Conservation (phyloP, 139 green algal genomes). For the Chlorella vulgaris region DNA sequence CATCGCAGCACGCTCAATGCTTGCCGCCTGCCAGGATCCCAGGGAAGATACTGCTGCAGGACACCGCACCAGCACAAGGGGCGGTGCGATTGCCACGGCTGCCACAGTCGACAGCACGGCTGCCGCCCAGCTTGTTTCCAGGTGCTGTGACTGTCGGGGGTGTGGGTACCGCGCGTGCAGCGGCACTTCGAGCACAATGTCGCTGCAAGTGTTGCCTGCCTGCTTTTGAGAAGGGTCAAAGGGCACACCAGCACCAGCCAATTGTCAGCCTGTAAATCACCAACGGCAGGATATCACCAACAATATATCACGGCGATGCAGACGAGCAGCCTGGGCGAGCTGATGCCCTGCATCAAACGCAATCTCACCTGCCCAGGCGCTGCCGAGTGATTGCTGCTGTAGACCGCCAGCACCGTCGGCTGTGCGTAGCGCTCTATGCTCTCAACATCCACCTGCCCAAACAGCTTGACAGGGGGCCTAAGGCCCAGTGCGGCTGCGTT, state of each 20-base stretch:
- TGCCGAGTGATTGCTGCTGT: neutral
- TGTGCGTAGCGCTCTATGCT: conserved; percentile 37
- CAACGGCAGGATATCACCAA: no score
- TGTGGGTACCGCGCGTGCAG: conserved; percentile 34
- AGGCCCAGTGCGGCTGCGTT: neutral
- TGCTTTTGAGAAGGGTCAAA: neutral
- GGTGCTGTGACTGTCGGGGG: neutral
- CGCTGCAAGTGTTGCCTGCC: neutral
- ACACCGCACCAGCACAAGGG: conserved; percentile 21
- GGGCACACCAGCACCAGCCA: no score
- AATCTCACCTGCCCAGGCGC: no score
- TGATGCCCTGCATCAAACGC: no score
- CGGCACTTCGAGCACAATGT: neutral
- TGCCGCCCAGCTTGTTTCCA: neutral
- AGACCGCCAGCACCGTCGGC: conserved; percentile 17
- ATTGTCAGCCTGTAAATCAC: no score
- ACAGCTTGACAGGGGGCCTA: conserved; percentile 7
- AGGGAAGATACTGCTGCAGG: neutral
- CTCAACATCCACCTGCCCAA: conserved; percentile 44
- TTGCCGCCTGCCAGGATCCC: neutral
- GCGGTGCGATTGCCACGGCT: neutral
- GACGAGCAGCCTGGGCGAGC: no score
- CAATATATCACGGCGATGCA: no score
- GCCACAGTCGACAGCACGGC: neutral
- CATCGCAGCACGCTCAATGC: neutral